Conservation (phyloP, 1,284 basidiomycete genomes). For the Trichosporon inkin region DNA sequence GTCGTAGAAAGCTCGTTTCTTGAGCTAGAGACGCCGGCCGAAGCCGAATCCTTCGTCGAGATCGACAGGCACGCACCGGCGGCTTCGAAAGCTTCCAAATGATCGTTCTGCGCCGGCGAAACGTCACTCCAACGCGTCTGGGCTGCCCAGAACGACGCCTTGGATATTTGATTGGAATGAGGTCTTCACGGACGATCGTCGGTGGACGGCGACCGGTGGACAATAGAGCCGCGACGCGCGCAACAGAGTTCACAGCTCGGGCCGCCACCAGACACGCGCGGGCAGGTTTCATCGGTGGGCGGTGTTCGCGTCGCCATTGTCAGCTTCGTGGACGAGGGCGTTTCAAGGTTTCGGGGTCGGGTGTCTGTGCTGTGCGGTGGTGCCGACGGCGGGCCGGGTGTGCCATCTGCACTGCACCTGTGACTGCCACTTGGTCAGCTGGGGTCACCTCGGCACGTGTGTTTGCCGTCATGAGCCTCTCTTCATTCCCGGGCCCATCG, state of each 20-base stretch:
- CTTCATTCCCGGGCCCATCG: neutral
- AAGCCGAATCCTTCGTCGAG: neutral
- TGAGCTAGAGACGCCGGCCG: neutral
- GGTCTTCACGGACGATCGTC: neutral
- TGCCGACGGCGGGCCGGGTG: too few relatives aligned
- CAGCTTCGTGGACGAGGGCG: neutral
- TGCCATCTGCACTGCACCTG: too few relatives aligned
- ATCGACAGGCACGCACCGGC: neutral
- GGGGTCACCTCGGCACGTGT: too few relatives aligned
- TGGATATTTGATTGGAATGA: constrained; percentile 8
- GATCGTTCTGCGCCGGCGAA: neutral
- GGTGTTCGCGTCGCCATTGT: neutral
- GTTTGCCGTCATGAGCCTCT: too few relatives aligned
- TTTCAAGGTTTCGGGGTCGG: neutral
- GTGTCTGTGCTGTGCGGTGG: neutral
- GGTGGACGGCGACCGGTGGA: neutral
- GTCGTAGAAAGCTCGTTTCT: neutral
- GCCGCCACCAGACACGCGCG: neutral
- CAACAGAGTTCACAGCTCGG: neutral
- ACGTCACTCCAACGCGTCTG: neutral
- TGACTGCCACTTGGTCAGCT: too few relatives aligned
- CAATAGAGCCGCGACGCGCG: neutral
- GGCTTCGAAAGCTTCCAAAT: neutral
- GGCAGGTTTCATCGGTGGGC: neutral
- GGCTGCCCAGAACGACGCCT: neutral